Base-by-base conservation (phyloP, 2,329 filamentous ascomycete species). In the Xylaria sp. region DNA sequence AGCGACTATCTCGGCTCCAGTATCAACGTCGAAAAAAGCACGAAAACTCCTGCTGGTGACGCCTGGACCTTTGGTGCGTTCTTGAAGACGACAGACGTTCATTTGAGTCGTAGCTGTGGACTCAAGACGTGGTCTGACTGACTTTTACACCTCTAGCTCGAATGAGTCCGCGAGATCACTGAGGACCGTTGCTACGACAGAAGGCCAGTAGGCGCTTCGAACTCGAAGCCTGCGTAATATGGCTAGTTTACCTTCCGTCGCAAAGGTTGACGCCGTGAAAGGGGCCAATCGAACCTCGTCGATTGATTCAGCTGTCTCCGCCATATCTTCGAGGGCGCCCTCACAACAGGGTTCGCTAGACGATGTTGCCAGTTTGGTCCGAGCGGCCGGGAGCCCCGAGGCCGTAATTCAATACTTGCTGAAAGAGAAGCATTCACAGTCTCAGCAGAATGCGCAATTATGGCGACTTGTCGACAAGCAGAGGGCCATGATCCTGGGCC, bases 401-500 rank as follows among this genome's bases (percentile, higher is more conserved):
- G 90, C 90, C 4, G 89, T 95, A 4, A 91, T 99, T 61, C 84
- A 91, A 67, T 91, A 94, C 69, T 78, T 99, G 54, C 77, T 97
- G 64, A 95, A 90, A 72, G 94, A 99, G 72, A 97, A 97, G 74
- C 86, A 93, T 64, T 89, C 91, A 53, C 89, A 92, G 57, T 85
- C 90, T 4, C 88, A 91, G 66, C 94, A 97, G 71, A 97, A 97
- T 72, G 81, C 87, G 16, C 93, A 99, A 73, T 77, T 99, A 69
- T 99, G 94, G 94, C 88, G 92, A 54, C 78, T 99, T 52, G 92
- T 99, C 54, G 93, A 97, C 73, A 97, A 99, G 77, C 94, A 99
- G 74, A 83, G 93, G 63, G 86, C 91, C 13, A 92, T 99, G 86
- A 92, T 99, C 57, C 76, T 96, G 18, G 93, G 92, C 6, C 80